phyloP scores from a whole-genome alignment of 768 basidiomycete species.

The Mycena albidolilacea region DNA sequence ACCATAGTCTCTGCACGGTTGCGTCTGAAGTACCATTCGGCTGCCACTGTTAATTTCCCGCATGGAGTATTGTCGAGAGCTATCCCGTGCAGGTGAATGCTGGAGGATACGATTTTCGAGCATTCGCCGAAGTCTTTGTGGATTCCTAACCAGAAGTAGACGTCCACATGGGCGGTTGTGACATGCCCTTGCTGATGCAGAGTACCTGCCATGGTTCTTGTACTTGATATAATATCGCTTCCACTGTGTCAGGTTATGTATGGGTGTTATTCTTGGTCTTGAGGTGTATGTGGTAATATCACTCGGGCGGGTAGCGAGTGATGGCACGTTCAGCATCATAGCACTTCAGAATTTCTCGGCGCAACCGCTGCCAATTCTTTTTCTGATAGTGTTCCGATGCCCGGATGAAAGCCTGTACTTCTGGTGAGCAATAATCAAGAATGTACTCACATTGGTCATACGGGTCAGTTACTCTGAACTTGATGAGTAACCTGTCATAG shows the following conservation, averaged over 20 bases:
- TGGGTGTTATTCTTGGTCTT: neutral
- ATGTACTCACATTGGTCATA: slow-evolving; percentile 31
- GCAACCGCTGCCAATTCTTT: slow-evolving; percentile 6
- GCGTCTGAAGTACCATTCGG: slow-evolving; percentile 20
- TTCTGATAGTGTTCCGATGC: neutral
- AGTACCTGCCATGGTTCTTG: slow-evolving; percentile 33
- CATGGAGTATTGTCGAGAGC: neutral
- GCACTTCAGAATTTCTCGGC: slow-evolving; percentile 13
- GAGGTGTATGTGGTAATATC: slow-evolving; percentile 25
- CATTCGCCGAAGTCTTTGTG: neutral
- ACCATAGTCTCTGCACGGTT: slow-evolving; percentile 16
- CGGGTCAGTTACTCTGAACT: slow-evolving; percentile 10
- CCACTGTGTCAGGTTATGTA: slow-evolving; percentile 31
- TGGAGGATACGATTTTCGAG: neutral
- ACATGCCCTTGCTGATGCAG: slow-evolving; percentile 6
- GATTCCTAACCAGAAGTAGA: neutral
- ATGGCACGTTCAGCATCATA: slow-evolving; percentile 33
- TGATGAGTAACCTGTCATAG: slow-evolving; percentile 15
- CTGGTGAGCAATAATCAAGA: slow-evolving; percentile 30
- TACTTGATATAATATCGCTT: slow-evolving; percentile 27
- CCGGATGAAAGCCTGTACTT: neutral
- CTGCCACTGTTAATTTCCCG: neutral
- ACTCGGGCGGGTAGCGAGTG: slow-evolving; percentile 6
- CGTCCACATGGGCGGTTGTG: neutral
- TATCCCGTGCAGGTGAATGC: neutral